Percentiles rank a stretch among this genome's conserved stretches.
Conservation (phyloP, 23 red algal species). For the Gracilaria domingensis region DNA sequence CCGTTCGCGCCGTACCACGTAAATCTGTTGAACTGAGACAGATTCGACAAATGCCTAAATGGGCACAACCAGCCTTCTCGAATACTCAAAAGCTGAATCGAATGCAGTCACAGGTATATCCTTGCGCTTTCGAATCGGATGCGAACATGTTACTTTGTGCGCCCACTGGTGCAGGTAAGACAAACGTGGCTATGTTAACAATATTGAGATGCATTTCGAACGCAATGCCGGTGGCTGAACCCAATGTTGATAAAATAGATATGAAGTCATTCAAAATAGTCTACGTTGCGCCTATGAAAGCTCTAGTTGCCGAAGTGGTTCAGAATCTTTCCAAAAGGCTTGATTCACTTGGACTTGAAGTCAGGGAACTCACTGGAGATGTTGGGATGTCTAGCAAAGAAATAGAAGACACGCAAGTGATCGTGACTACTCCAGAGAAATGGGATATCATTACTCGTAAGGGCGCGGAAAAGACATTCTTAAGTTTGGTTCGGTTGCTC, state of each 20-base stretch:
- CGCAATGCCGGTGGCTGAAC: background rate
- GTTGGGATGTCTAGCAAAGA: conserved; percentile 75
- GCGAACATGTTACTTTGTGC: conserved; percentile 96
- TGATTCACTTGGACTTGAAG: conserved; percentile 64
- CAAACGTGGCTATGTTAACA: conserved; percentile 88
- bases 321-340: conserved; percentile 77
- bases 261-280: conserved; percentile 79
- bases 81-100: conserved; percentile 74
- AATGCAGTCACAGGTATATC: conserved; percentile 84
- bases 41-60: conserved; percentile 46
- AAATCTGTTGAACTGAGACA: background rate
- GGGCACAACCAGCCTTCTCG: conserved; percentile 63
- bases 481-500: conserved; percentile 75
- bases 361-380: conserved; percentile 94
- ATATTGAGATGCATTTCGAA: conserved; percentile 74
- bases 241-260: conserved; percentile 10
- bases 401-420: conserved; percentile 80
- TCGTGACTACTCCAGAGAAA: conserved; percentile 98
- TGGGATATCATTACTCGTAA: conserved; percentile 98
- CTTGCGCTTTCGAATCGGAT: conserved; percentile 71
- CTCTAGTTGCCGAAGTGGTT: conserved; percentile 94
- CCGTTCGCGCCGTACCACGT: conserved; percentile 11
- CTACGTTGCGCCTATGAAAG: conserved; percentile 99
- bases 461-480: conserved; percentile 46
- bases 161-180: conserved; percentile 97